Percentiles rank a stretch among this genome's conserved stretches.
Conservation (phyloP, 75 land plant genomes). For the Isoetes taiwanensis region DNA sequence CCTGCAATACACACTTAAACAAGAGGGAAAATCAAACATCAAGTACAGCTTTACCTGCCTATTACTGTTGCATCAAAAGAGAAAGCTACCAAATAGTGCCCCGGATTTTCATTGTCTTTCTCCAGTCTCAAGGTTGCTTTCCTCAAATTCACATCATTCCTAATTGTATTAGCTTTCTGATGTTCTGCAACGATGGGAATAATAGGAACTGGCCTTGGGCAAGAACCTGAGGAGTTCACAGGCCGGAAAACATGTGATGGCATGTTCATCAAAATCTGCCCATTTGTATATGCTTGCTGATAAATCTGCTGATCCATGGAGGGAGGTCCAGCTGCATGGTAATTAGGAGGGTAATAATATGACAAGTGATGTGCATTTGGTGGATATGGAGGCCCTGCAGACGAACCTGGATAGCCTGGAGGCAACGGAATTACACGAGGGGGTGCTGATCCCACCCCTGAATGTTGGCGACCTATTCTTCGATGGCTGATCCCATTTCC, state of each 20-base stretch:
- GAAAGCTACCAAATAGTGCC: constrained; percentile 54
- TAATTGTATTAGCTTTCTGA: constrained; percentile 76
- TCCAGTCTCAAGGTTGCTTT: constrained; percentile 68
- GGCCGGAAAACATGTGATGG: constrained; percentile 2
- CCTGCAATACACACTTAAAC: no score
- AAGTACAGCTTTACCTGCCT: constrained; percentile 44
- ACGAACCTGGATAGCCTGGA: constrained; percentile 18
- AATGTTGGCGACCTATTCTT: no score
- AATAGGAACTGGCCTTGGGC: constrained; percentile 11
- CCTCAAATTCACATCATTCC: constrained; percentile 83
- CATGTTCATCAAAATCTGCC: constrained; percentile 27
- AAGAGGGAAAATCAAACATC: no score
- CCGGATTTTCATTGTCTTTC: constrained; percentile 68
- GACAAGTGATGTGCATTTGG: constrained; percentile 15
- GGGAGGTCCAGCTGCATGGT: constrained; percentile 14
- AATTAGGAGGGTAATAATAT: constrained; percentile 17
- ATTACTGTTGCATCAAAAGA: constrained; percentile 79
- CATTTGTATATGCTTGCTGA: constrained; percentile 21
- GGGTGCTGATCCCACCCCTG: no score
- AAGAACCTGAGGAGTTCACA: no score
- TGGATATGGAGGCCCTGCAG: constrained; percentile 4
- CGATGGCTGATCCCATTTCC: no score
- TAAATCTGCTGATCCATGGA: constrained; percentile 4
- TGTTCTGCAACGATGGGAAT: constrained; percentile 45
- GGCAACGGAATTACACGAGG: constrained; percentile 11